A percentile compares a stretch with the other conserved stretches of the same genome.
These are phyloP conservation scores for Waltergamsia citrina DNA, from an alignment of 2,329 filamentous ascomycete genomes.

Conservation along the genomic window DNA sequence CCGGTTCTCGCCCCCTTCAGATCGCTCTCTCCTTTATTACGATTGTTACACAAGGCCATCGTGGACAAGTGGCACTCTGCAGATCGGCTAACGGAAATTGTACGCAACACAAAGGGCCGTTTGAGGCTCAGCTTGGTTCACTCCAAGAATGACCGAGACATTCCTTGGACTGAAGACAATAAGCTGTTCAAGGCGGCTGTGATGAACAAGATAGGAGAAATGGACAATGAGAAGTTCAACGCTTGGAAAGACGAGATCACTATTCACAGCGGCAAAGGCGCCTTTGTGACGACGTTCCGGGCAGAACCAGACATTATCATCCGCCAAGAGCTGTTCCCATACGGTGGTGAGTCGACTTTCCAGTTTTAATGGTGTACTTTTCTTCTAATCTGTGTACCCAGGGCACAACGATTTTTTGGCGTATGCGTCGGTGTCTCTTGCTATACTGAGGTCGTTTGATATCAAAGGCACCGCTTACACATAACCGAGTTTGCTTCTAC, in stretches of 20 bases:
- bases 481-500: background rate
- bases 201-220: slow-evolving; percentile 32
- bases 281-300: slow-evolving; percentile 37
- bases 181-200: slow-evolving; percentile 52
- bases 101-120: slow-evolving; percentile 37
- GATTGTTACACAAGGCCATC: slow-evolving; percentile 51
- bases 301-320: slow-evolving; percentile 36
- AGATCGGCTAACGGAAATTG: slow-evolving; percentile 51
- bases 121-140: slow-evolving; percentile 68
- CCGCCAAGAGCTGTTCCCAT: slow-evolving; percentile 42
- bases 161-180: slow-evolving; percentile 63
- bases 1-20: slow-evolving; percentile 71
- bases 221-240: slow-evolving; percentile 27
- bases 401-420: slow-evolving; percentile 63
- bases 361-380: too few species aligned
- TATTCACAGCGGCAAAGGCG: slow-evolving; percentile 30
- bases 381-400: slow-evolving; percentile 15
- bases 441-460: slow-evolving; percentile 57
- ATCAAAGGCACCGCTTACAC: slow-evolving; percentile 19
- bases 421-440: slow-evolving; percentile 53
- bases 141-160: slow-evolving; percentile 72
- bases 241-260: slow-evolving; percentile 36
- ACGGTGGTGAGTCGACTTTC: slow-evolving; percentile 37
- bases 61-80: slow-evolving; percentile 77
- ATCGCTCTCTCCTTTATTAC: slow-evolving; percentile 53